Conservation (phyloP, 1,139 yeast genomes). For the Debaryomyces nepalensis region DNA sequence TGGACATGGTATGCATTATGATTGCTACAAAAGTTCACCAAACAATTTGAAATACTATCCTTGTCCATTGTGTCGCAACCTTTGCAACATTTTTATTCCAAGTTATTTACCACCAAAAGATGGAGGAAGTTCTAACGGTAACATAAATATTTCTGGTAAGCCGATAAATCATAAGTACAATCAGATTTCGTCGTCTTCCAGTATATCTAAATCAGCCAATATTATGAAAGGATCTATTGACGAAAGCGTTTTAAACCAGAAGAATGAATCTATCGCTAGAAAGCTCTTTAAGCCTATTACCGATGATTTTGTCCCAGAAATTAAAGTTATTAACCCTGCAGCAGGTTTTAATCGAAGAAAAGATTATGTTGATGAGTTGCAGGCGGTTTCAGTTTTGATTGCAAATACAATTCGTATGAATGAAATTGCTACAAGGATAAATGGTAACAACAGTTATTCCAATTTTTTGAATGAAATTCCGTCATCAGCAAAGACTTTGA, state of each 20-base stretch:
- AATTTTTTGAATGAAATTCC: conserved; percentile 40
- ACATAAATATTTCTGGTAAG: conserved; percentile 18
- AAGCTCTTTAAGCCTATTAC: conserved; percentile 12
- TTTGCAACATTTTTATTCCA: conserved; percentile 51
- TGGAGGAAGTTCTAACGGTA: conserved; percentile 21
- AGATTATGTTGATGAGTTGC: conserved; percentile 26
- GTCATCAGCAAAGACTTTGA: conserved; percentile 37
- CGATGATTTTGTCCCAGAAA: conserved; percentile 17
- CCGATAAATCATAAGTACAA: conserved; percentile 25
- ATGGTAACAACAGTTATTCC: conserved; percentile 37
- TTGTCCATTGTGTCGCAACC: conserved; percentile 71
- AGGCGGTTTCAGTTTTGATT: conserved; percentile 37
- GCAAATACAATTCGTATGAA: conserved; percentile 62
- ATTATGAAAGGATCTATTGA: conserved; percentile 18
- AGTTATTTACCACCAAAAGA: conserved; percentile 33
- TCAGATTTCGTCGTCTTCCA: conserved; percentile 22
- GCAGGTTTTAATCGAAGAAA: conserved; percentile 20
- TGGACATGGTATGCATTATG: conserved; percentile 70
- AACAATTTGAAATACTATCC: conserved; percentile 36
- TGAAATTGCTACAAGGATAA: conserved; percentile 57
- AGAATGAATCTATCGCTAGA: conserved; percentile 1
- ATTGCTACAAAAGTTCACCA: conserved; percentile 50
- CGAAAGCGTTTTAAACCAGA: conserved; percentile 16
- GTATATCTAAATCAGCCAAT: conserved; percentile 18
- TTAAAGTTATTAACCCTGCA: conserved; percentile 20